These are phyloP conservation scores for Trypanosoma vivax DNA, from an alignment of 208 protist species.

Conservation along the genomic window DNA sequence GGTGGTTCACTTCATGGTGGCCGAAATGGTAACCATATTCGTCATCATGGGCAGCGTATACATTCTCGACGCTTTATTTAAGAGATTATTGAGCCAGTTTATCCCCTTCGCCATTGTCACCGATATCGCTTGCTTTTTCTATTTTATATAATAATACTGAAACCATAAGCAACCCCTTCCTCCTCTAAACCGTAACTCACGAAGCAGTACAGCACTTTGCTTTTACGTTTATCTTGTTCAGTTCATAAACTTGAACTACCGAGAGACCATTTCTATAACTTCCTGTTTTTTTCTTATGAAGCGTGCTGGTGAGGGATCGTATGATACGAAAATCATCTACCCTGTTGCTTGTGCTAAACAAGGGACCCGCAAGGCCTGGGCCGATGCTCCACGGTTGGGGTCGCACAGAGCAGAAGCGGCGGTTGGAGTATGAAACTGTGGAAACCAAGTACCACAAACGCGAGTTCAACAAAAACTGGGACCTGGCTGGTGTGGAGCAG, in stretches of 20 bases:
- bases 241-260: no score
- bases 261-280: no score
- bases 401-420: constrained; percentile 85
- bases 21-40: background rate
- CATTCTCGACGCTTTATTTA: constrained; percentile 32
- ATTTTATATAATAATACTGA: constrained; percentile 1
- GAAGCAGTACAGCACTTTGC: no score
- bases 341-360: constrained; percentile 54
- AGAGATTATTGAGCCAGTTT: constrained; percentile 22
- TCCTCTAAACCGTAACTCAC: no score
- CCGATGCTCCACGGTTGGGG: constrained; percentile 88
- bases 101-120: background rate
- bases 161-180: background rate
- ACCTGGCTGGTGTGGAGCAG: constrained; percentile 83
- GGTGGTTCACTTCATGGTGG: constrained; percentile 67
- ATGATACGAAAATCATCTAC: constrained; percentile 77
- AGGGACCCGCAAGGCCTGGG: constrained; percentile 74
- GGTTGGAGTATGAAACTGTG: constrained; percentile 86
- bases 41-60: constrained; percentile 20
- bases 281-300: background rate
- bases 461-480: constrained; percentile 90
- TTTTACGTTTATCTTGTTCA: no score
- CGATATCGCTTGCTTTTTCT: background rate
- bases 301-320: constrained; percentile 2
- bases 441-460: constrained; percentile 89